Percentiles rank a stretch among this genome's conserved stretches.
phyloP scores from a whole-genome alignment of 768 basidiomycete species.

The Chalciporus pseudorubinellus region DNA sequence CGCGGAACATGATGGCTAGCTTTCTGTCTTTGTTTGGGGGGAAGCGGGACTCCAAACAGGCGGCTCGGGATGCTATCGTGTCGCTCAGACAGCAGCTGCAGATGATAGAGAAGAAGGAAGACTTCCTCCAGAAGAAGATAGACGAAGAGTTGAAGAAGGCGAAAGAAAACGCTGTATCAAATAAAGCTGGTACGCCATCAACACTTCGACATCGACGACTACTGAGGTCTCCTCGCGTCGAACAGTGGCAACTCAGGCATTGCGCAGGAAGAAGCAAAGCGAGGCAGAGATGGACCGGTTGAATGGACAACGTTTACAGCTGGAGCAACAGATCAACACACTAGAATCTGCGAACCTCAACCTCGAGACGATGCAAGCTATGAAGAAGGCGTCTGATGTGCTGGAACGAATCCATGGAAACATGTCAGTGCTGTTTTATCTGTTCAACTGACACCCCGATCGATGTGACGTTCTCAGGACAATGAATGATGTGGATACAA shows the following conservation, averaged over 20 bases:
- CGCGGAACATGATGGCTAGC: conserved; percentile 59
- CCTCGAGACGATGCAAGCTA: conserved; percentile 93
- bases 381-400: conserved; percentile 93
- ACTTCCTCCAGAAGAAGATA: conserved; percentile 93
- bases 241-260: conserved; percentile 81
- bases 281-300: conserved; percentile 86
- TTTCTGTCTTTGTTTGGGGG: conserved; percentile 90
- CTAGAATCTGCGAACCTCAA: conserved; percentile 97
- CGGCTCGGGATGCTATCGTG: conserved; percentile 91
- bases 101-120: conserved; percentile 99
- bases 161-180: conserved; percentile 86
- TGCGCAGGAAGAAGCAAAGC: conserved; percentile 89
- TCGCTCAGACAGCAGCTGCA: conserved; percentile 88
- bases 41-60: conserved; percentile 76
- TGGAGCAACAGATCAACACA: conserved; percentile 96
- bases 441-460: neutral
- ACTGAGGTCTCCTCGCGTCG: conserved; percentile 11
- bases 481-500: conserved; percentile 84
- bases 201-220: neutral
- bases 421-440: conserved; percentile 58
- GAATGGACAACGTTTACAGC: conserved; percentile 80
- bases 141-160: conserved; percentile 94
- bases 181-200: conserved; percentile 75
- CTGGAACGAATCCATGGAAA: conserved; percentile 87
- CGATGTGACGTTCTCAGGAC: conserved; percentile 46